A percentile compares a stretch with the other conserved stretches of the same genome.
Conservation (phyloP, 169 alveolate species). For the Perkinsus marinus region DNA sequence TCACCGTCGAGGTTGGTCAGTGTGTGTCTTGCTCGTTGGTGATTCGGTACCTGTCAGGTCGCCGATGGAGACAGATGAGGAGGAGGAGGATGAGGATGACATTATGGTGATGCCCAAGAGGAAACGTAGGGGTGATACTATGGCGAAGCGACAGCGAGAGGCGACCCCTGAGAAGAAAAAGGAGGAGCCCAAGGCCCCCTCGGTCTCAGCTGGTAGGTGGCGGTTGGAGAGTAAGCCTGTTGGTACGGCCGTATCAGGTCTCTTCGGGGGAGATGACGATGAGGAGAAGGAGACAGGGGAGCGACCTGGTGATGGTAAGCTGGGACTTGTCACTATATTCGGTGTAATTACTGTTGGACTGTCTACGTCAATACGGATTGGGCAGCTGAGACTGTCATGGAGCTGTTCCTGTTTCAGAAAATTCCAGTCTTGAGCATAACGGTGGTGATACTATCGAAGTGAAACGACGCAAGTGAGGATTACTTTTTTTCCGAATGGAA, state of each 20-base stretch:
- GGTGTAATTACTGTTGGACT: too few species aligned
- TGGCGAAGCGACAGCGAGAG: not conserved
- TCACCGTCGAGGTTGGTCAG: not conserved
- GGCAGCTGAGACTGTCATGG: too few species aligned
- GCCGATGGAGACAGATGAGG: not conserved
- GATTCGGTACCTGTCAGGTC: not conserved
- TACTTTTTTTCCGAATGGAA: not conserved
- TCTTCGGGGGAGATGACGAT: not conserved
- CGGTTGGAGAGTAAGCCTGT: too few species aligned
- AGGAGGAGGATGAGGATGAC: not conserved
- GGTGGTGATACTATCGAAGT: not conserved
- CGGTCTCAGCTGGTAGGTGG: too few species aligned
- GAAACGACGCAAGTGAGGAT: not conserved
- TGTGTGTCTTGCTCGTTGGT: not conserved
- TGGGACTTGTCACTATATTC: not conserved
- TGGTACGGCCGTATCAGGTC: too few species aligned
- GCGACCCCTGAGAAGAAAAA: not conserved
- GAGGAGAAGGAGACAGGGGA: not conserved
- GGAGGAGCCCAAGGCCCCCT: too few species aligned
- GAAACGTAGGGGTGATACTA: not conserved
- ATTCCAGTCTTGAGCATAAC: not conserved
- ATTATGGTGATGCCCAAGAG: not conserved
- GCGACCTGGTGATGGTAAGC: not conserved
- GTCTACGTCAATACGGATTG: too few species aligned
- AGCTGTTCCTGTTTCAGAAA: not conserved